These are phyloP conservation scores for Suillus clintonianus DNA, from an alignment of 768 basidiomycete species.

Conservation along the genomic window DNA sequence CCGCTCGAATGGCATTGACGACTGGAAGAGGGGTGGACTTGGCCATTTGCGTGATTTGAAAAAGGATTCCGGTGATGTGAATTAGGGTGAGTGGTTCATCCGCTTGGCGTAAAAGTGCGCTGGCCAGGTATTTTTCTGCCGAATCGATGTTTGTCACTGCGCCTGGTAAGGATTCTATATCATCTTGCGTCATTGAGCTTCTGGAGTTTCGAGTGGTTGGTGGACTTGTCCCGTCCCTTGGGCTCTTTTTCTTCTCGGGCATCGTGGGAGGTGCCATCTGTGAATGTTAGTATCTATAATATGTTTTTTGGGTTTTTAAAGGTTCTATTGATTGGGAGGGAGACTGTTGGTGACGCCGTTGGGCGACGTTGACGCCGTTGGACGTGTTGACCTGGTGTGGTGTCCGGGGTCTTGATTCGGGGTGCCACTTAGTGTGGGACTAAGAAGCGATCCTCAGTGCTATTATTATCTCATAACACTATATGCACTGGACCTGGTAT, in stretches of 20 bases:
- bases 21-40: background rate
- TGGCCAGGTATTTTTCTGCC: background rate
- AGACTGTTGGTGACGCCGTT: no score
- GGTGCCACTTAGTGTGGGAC: no score
- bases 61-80: background rate
- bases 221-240: background rate
- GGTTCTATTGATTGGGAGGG: no score
- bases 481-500: no score
- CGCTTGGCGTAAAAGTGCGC: background rate
- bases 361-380: no score
- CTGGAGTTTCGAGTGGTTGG: background rate
- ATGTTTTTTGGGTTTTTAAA: no score
- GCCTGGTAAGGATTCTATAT: background rate
- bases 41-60: background rate
- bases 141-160: background rate
- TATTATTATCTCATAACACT: no score
- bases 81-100: no score
- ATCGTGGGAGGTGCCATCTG: background rate
- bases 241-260: no score
- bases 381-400: no score
- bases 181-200: fast-evolving
- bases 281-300: background rate
- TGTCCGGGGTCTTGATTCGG: no score
- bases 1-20: background rate
- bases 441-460: no score